Base-by-base conservation (phyloP, 2,329 filamentous ascomycete genomes). In the Tolypocladium tundrense region DNA sequence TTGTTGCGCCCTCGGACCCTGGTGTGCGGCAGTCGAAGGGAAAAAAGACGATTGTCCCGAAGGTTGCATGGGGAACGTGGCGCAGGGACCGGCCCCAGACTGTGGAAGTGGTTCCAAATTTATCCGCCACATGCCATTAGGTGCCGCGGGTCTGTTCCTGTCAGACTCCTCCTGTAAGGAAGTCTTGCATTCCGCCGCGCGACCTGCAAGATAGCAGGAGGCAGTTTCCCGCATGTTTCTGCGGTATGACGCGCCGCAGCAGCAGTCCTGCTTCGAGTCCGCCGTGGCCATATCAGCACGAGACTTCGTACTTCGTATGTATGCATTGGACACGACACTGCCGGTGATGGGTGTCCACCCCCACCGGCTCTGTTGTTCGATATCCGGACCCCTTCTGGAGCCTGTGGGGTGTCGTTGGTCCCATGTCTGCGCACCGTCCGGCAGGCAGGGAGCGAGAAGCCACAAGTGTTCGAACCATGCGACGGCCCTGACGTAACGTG, bases 61-160 rank as follows among this genome's bases (percentile, higher is more conserved):
- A 13, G 48, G 48, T n/a, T 27, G 48, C 27, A 33, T n/a, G 42
- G 48, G 27, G 27, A 31, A 7, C 8, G 16, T 51, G 48, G 48
- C 27, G 16, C 27, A 33, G 27, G 27, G 48, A n/a, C 42, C 50
- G 53, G 58, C 62, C 60, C 61, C 61, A 53, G 59, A 55, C 39
- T 56, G 42, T 50, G 55, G 27, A 31, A 31, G 27, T 31, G 27
- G 45, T 59, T 48, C 59, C 57, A 55, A 60, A 60, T 54, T 58
- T 60, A 58, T 60, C 59, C 60, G 59, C 60, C 58, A 57, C 57
- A 58, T 61, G 56, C 54, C 57, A 55, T 55, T 39, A 41, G 51
- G 56, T 57, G 24, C 19, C 24, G 27, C 56, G 39, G 40, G 31
- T 27, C 19, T 27, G 13, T 39, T 51, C n/a, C n/a, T 54, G 9